Evolutionary conservation across 441 rosid species (phyloP), one percentile per base, ranked within the genome.

Genomic region (Populus tomentosa): DNA sequence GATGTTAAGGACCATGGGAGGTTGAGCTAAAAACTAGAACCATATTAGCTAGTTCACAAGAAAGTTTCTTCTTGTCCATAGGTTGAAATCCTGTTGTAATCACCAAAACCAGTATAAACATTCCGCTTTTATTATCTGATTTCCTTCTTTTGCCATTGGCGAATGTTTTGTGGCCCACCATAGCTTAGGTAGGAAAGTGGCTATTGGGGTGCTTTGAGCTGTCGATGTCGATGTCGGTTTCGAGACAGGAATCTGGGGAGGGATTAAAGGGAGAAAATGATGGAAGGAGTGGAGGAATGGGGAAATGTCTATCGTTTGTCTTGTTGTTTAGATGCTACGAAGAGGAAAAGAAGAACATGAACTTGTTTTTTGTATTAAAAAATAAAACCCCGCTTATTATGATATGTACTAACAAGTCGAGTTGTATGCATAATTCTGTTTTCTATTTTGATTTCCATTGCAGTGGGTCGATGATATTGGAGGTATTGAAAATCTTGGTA

Each of bases 401-500:
- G 7, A 53, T 18, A 18, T 53, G n/a, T 18, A 53, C 20, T 46
- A 1, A 1, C n/a, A 50, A 50, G n/a, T 18, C 28, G n/a, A n/a
- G 11, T 30, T 23, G 32, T 66, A 67, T 23, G 20, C 21, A 32
- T 40, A 13, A 20, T 33, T 63, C 20, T 7, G 67, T 71, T 36
- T 64, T 70, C 78, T 75, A 67, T 76, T 66, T 68, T 20, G 35
- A 70, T 73, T 78, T 78, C 76, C 18, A n/a, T 81, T 74, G 68
- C 82, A 93, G 99, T 95, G 97, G 98, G 82, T 95, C 70, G 89
- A 95, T 67, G 97, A 91, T 26, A 89, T 85, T 71, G 99, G 98
- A 73, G 99, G 99, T 66, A 80, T 87, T 66, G 90, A 92, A 82
- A 88, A 79, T 75, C 91, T 95, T 59, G 94, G 93, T 70, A 71